Conservation (phyloP, 371 early-diverging fungal genomes). For the Mucor circinelloides region DNA sequence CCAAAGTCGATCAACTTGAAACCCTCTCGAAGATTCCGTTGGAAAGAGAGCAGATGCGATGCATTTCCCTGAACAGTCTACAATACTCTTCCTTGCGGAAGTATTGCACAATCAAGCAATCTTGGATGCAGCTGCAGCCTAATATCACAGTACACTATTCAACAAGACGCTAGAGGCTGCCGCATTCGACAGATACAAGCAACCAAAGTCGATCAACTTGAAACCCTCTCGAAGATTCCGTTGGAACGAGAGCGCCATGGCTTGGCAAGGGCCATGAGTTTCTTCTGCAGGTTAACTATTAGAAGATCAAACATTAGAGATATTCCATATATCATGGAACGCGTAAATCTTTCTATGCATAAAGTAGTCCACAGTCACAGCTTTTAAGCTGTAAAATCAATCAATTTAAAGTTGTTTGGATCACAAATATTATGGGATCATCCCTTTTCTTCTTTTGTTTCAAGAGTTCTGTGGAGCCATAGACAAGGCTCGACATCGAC, state of each 20-base stretch:
- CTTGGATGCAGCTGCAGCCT: neutral
- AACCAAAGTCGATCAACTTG: neutral
- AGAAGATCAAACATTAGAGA: neutral
- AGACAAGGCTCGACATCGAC: too few relatives aligned
- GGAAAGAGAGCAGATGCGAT: neutral
- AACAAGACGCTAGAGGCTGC: neutral
- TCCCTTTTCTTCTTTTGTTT: too few relatives aligned
- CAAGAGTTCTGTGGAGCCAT: too few relatives aligned
- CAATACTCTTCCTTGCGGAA: constrained; percentile 7
- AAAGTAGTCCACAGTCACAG: neutral
- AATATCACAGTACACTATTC: neutral
- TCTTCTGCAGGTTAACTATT: neutral
- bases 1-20: neutral
- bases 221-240: neutral
- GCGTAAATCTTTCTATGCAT: neutral
- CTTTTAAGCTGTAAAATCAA: too few relatives aligned
- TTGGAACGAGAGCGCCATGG: neutral
- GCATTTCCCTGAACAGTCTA: constrained; percentile 7
- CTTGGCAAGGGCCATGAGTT: constrained; percentile 1
- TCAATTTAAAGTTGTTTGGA: too few relatives aligned
- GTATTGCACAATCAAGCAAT: too few relatives aligned
- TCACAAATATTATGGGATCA: too few relatives aligned
- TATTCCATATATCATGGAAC: neutral
- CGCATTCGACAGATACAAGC: neutral
- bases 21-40: neutral